phyloP scores from a whole-genome alignment of 202 grass and related monocot genomes.

The Hordeum pubiflorum region DNA sequence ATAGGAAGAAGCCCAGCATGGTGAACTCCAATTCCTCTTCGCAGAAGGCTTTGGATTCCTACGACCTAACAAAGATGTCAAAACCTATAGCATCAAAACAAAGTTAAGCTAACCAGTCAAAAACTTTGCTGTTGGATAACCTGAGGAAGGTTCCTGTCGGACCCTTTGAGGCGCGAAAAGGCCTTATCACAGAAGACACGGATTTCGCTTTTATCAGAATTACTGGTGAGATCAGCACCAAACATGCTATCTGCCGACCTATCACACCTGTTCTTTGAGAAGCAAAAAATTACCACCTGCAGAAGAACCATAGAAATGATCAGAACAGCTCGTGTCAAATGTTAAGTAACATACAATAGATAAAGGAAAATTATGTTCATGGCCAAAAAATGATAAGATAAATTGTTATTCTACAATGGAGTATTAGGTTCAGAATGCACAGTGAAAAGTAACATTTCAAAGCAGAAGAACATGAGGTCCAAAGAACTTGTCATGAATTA shows the following conservation, averaged over 20 bases:
- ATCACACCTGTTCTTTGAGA: constrained; percentile 97
- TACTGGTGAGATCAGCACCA: constrained; percentile 71
- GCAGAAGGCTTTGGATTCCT: constrained; percentile 71
- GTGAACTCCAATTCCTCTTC: constrained; percentile 87
- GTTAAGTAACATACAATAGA: constrained; percentile 11
- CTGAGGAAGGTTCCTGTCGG: constrained; percentile 91
- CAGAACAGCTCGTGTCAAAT: constrained; percentile 3
- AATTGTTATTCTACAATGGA: constrained; percentile 10
- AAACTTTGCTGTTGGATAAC: constrained; percentile 27
- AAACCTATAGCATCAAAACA: constrained; percentile 12
- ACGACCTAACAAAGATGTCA: constrained; percentile 52
- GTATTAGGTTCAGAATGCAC: constrained; percentile 15
- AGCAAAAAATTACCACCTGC: constrained; percentile 96
- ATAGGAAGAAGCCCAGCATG: constrained; percentile 99
- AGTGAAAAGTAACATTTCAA: constrained; percentile 29
- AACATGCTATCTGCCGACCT: constrained; percentile 86
- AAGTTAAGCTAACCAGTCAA: constrained; percentile 12
- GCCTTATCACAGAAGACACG: constrained; percentile 92
- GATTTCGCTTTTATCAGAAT: constrained; percentile 91
- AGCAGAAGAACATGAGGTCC: neutral
- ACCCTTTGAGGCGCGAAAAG: constrained; percentile 94
- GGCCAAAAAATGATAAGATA: neutral
- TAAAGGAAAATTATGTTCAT: neutral
- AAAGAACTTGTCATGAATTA: constrained; percentile 5
- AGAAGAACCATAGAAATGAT: constrained; percentile 20